Percentiles rank a stretch among this genome's conserved stretches.
Conservation (phyloP, 768 basidiomycete genomes). For the Boletellus emodensis region DNA sequence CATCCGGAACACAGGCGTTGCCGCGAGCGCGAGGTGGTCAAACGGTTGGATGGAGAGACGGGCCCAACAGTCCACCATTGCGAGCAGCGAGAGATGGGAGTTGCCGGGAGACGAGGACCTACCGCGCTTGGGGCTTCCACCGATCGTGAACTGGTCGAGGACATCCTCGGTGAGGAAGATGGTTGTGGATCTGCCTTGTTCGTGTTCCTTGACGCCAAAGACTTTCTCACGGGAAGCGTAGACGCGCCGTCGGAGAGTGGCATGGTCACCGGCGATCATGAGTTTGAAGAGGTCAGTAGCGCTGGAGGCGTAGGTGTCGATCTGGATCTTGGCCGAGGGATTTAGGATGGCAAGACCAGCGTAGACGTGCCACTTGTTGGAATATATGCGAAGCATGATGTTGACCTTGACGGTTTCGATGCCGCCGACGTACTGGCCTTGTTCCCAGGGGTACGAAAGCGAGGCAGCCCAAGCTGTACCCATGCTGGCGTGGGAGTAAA, state of each 20-base stretch:
- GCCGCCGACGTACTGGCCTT: slow-evolving; percentile 90
- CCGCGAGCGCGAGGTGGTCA: slow-evolving; percentile 86
- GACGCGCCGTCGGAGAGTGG: slow-evolving; percentile 63
- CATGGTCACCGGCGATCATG: slow-evolving; percentile 66
- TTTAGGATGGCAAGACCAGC: slow-evolving; percentile 98
- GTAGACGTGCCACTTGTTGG: slow-evolving; percentile 98
- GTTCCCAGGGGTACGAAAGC: slow-evolving; percentile 89
- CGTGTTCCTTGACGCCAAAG: slow-evolving; percentile 49
- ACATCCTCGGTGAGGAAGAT: slow-evolving; percentile 83
- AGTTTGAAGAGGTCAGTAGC: slow-evolving; percentile 91
- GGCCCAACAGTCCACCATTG: slow-evolving; percentile 99
- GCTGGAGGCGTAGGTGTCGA: slow-evolving; percentile 85
- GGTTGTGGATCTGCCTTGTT: slow-evolving; percentile 38
- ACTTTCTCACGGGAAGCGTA: slow-evolving; percentile 72
- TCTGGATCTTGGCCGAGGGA: slow-evolving; percentile 82
- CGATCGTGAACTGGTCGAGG: slow-evolving; percentile 87
- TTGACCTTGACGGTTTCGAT: slow-evolving; percentile 98
- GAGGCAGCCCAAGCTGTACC: slow-evolving; percentile 90
- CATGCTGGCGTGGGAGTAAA: slow-evolving; percentile 59
- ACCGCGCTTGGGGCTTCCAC: slow-evolving; percentile 31
- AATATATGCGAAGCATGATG: slow-evolving; percentile 92
- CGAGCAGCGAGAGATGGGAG: slow-evolving; percentile 89
- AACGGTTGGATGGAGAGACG: slow-evolving; percentile 83
- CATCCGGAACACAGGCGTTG: slow-evolving; percentile 92
- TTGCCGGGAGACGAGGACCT: slow-evolving; percentile 39